Evolutionary conservation across 1,284 basidiomycete species (phyloP), one percentile per base, ranked within the genome.

Genomic region (Fomitopsis betulina): DNA sequence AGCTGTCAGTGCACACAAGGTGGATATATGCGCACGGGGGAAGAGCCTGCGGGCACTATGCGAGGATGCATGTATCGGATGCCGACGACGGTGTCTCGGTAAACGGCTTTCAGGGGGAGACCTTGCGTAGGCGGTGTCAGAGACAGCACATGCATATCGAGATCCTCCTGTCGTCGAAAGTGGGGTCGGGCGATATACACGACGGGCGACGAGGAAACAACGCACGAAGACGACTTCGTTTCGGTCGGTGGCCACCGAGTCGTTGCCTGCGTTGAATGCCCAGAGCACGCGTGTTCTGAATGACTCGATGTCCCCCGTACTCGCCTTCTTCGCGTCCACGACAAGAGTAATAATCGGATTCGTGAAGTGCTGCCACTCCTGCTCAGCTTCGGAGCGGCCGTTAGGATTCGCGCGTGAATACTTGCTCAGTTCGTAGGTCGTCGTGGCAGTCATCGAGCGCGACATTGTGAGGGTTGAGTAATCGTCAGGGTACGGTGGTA

Each of bases 351-450:
- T 80, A 50, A 78, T 70, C 0, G 89, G 88, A 63, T 89, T 88
- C 32, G 79, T 79, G 65, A 86, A 91, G 67, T 91, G 89, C 64
- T 90, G 86, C 89, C 89, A 91, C 68, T 89, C 86, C 13, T 75
- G 65, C 50, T 63, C 65, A 45, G 61, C 53, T 56, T 63, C 67
- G 32, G 61, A 53, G 43, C 63, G 60, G 54, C 60, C 63, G 3
- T 53, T 51, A 5, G 82, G 77, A 64, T 85, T 84, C 13, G 84
- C 84, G 45, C 83, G 78, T 45, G 88, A 90, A 66, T 89, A 90
- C 67, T 89, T 90, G 58, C 73, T 67, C 39, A 89, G 76, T 15
- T 70, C 58, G 65, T 83, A 86, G 12, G 77, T 81, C 2, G 78
- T 77, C 6, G 82, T 81, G 37, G 82, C 73, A 5, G 81, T 85